phyloP scores from a whole-genome alignment of 192 early-diverging fungal species.

The Geosiphon pyriformis region DNA sequence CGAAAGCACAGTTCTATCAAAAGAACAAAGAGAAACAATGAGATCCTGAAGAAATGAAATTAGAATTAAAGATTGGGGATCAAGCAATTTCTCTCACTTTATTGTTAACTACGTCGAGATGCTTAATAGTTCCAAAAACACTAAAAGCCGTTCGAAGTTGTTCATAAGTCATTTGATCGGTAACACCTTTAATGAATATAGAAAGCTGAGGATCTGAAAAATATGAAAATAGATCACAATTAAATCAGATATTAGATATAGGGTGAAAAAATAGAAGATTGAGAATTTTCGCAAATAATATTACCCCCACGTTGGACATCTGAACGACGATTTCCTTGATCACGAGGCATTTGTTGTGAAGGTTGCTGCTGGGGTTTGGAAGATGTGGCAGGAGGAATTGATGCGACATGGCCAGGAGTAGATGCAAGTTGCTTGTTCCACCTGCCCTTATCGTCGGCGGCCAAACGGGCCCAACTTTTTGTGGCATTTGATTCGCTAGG shows the following conservation, averaged over 20 bases:
- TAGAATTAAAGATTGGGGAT: neutral
- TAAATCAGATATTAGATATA: neutral
- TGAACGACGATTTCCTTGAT: neutral
- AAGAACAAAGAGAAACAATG: neutral
- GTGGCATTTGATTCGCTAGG: constrained; percentile 26
- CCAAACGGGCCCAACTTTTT: constrained; percentile 76
- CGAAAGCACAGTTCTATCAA: constrained; percentile 22
- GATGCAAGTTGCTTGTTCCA: constrained; percentile 51
- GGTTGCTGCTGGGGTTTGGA: constrained; percentile 19
- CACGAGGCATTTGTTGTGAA: neutral
- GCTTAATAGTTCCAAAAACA: constrained; percentile 50
- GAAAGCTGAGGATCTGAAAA: constrained; percentile 29
- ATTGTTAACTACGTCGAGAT: constrained; percentile 50
- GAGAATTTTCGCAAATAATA: neutral
- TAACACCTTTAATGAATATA: constrained; percentile 57
- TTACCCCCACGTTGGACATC: constrained; percentile 2
- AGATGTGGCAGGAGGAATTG: constrained; percentile 26
- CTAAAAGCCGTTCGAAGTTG: constrained; percentile 49
- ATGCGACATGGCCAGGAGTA: constrained; percentile 43
- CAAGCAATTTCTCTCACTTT: constrained; percentile 35
- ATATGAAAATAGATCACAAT: neutral
- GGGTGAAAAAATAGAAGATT: neutral
- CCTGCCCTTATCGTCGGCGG: constrained; percentile 46
- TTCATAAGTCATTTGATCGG: constrained; percentile 41
- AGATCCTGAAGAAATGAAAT: too few species aligned